Conservation (phyloP, 495 filamentous ascomycete genomes). For the Xylaria acuta region DNA sequence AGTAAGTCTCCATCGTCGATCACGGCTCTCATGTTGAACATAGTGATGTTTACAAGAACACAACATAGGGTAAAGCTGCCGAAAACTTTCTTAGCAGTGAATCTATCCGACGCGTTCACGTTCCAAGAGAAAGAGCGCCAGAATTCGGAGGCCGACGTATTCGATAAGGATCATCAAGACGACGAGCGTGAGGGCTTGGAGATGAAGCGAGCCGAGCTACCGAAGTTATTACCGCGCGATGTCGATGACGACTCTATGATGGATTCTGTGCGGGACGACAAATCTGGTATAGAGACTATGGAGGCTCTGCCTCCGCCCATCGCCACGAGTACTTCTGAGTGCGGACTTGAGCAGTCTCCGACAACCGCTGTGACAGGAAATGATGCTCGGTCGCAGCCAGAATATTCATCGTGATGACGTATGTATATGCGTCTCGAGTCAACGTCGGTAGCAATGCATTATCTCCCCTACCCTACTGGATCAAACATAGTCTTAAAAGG, state of each 20-base stretch:
- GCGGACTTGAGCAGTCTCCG: background rate
- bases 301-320: constrained; percentile 19
- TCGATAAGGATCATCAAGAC: constrained; percentile 35
- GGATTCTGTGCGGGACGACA: constrained; percentile 16
- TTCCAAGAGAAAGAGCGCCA: constrained; percentile 59
- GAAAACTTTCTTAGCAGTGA: constrained; percentile 90
- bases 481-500: constrained; percentile 12
- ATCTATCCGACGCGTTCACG: constrained; percentile 74
- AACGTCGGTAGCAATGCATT: constrained; percentile 10
- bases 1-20: constrained; percentile 61
- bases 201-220: constrained; percentile 35
- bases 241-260: constrained; percentile 2
- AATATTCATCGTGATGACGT: constrained; percentile 23
- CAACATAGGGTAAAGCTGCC: constrained; percentile 82
- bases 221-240: constrained; percentile 8
- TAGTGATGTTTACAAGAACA: constrained; percentile 20
- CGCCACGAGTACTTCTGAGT: background rate
- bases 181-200: constrained; percentile 38
- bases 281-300: background rate
- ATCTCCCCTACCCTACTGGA: background rate
- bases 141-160: constrained; percentile 42
- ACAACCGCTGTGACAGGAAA: constrained; percentile 15
- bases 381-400: constrained; percentile 20
- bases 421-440: constrained; percentile 7
- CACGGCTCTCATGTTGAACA: constrained; percentile 22